Conservation (phyloP, 192 early-diverging fungal genomes). For the Oehlia diaphana region DNA sequence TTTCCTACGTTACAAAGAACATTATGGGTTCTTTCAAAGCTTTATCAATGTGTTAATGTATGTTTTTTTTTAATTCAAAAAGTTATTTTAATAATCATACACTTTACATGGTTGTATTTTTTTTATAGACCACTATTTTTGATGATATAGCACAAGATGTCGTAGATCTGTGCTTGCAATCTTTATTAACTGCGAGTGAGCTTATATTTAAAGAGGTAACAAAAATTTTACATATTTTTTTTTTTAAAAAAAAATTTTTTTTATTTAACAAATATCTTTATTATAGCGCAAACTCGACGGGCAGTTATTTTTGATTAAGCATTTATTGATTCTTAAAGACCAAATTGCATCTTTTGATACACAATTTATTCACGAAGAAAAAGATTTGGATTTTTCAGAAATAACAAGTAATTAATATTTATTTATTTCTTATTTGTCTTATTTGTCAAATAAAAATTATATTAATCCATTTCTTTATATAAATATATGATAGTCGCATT, state of each 20-base stretch:
- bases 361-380: conserved; percentile 70
- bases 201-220: conserved; percentile 55
- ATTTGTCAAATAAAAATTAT: not conserved
- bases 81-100: not conserved
- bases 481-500: conserved; percentile 29
- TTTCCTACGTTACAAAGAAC: conserved; percentile 82
- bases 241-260: not conserved
- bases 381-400: conserved; percentile 65
- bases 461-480: not conserved
- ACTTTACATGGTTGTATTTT: not conserved
- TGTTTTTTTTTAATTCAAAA: not conserved
- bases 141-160: conserved; percentile 87
- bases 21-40: conserved; percentile 76
- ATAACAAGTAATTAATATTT: conserved; percentile 51
- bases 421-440: too few species aligned
- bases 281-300: conserved; percentile 62
- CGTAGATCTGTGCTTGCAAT: conserved; percentile 65
- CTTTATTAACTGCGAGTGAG: conserved; percentile 52
- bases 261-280: not conserved
- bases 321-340: conserved; percentile 81
- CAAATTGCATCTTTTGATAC: conserved; percentile 77
- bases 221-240: not conserved
- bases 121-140: conserved; percentile 65
- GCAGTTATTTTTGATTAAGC: conserved; percentile 84
- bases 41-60: conserved; percentile 76